Conservation (phyloP, 106 monocot species). For the Xerophyta viscosa region DNA sequence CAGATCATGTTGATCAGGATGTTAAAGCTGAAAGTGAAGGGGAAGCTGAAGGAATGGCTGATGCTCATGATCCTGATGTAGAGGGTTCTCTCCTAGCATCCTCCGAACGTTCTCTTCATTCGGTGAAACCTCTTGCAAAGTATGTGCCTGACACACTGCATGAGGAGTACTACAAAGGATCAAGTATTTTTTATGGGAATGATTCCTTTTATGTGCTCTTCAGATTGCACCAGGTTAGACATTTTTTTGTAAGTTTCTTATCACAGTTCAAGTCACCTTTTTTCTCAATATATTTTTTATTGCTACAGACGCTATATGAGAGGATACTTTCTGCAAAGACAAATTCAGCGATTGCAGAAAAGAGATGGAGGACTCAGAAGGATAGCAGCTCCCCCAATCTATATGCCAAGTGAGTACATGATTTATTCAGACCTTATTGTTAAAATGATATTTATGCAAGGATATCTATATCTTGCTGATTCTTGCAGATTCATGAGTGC, state of each 20-base stretch:
- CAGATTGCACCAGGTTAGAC: conserved; percentile 81
- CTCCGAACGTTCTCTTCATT: conserved; percentile 50
- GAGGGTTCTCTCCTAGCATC: conserved; percentile 49
- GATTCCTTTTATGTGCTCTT: conserved; percentile 91
- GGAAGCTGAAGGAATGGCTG: conserved; percentile 71
- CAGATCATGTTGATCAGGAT: conserved; percentile 63
- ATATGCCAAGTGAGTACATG: conserved; percentile 72
- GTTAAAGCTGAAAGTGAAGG: conserved; percentile 89
- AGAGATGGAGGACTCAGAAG: conserved; percentile 66
- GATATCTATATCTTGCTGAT: neutral
- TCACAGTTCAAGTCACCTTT: neutral
- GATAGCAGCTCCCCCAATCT: conserved; percentile 49
- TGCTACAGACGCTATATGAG: conserved; percentile 85
- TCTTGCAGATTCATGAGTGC: conserved; percentile 70
- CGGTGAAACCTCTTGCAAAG: conserved; percentile 75
- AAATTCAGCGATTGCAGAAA: conserved; percentile 63
- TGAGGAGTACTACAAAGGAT: conserved; percentile 48
- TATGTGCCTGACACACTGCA: conserved; percentile 48
- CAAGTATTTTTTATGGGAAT: conserved; percentile 84
- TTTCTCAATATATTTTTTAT: neutral
- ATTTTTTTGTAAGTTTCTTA: neutral
- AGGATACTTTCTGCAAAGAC: conserved; percentile 83
- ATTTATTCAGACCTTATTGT: too few relatives aligned
- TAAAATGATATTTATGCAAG: too few relatives aligned
- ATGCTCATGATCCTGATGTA: conserved; percentile 59